phyloP scores from a whole-genome alignment of 164 flowering plant species.

The Dillenia turbinata region DNA sequence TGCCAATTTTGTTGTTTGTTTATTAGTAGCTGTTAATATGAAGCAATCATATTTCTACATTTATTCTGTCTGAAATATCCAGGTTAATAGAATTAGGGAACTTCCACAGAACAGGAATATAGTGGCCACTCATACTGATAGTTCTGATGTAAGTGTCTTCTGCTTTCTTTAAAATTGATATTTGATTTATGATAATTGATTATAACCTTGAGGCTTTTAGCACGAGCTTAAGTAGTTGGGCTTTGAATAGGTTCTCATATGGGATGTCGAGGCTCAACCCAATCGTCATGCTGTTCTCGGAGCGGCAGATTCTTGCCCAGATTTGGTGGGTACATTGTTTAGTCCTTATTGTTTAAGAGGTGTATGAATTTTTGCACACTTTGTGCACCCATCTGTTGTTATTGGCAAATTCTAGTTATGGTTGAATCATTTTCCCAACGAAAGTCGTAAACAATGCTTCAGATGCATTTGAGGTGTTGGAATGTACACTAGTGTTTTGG shows the following conservation, averaged over 20 bases:
- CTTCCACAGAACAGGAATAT: slow-evolving; percentile 83
- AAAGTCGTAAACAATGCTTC: too few relatives aligned
- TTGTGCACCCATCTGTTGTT: too few relatives aligned
- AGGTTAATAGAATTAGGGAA: slow-evolving; percentile 98
- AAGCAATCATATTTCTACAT: too few relatives aligned
- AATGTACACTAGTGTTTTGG: too few relatives aligned
- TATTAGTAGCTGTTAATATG: too few relatives aligned
- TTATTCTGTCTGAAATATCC: slow-evolving; percentile 13
- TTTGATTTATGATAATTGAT: background rate
- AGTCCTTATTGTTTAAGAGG: too few relatives aligned
- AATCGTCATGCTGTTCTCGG: slow-evolving; percentile 93
- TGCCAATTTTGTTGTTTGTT: too few relatives aligned
- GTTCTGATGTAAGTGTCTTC: slow-evolving; percentile 66
- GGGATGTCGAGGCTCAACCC: slow-evolving; percentile 87
- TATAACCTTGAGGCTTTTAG: background rate
- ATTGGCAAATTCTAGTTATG: too few relatives aligned
- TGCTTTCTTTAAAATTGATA: too few relatives aligned
- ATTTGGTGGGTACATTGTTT: slow-evolving; percentile 42
- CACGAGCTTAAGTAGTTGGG: slow-evolving; percentile 1
- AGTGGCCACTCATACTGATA: slow-evolving; percentile 95
- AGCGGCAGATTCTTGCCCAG: slow-evolving; percentile 80
- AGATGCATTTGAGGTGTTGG: too few relatives aligned
- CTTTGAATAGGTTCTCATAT: slow-evolving; percentile 69
- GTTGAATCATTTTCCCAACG: too few relatives aligned
- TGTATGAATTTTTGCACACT: too few relatives aligned